Evolutionary conservation across 345 rosid species (phyloP).

Genomic region (Sonneratia alba): DNA sequence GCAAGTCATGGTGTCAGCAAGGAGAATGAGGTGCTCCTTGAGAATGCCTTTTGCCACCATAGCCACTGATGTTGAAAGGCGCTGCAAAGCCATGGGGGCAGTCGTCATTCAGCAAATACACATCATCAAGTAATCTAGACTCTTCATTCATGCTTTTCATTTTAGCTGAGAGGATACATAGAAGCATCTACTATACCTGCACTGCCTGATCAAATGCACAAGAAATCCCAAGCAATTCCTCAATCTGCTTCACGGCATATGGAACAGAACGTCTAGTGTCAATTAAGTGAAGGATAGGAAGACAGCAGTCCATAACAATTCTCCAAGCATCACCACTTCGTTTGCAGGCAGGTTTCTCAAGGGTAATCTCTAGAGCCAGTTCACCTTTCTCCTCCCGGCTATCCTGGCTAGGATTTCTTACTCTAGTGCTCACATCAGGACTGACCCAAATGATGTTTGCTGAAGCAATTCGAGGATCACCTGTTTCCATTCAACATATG

Average conservation of each 20-base stretch:
- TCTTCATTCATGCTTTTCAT: neutral
- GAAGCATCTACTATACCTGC: slow-evolving; percentile 39
- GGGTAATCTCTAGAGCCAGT: slow-evolving; percentile 60
- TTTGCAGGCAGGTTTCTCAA: slow-evolving; percentile 67
- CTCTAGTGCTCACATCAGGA: slow-evolving; percentile 64
- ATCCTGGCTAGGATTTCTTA: slow-evolving; percentile 38
- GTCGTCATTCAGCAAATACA: neutral
- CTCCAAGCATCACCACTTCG: slow-evolving; percentile 96
- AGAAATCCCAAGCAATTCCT: slow-evolving; percentile 79
- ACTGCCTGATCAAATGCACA: slow-evolving; percentile 90
- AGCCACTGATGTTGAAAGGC: slow-evolving; percentile 72
- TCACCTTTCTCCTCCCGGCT: slow-evolving; percentile 48
- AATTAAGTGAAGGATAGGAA: slow-evolving; percentile 69
- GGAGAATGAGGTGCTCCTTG: slow-evolving; percentile 78
- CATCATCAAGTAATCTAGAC: neutral
- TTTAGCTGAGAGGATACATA: neutral
- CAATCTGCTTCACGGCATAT: slow-evolving; percentile 78
- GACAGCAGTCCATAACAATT: slow-evolving; percentile 72
- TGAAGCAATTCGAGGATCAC: slow-evolving; percentile 68
- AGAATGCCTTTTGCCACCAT: slow-evolving; percentile 80
- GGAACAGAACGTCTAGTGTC: slow-evolving; percentile 80
- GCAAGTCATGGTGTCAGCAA: slow-evolving; percentile 40
- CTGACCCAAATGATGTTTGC: slow-evolving; percentile 70
- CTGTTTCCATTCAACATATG: slow-evolving; percentile 28
- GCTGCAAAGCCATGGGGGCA: slow-evolving; percentile 35